Evolutionary conservation across 2,329 filamentous ascomycete genomes (phyloP), one percentile per base, ranked within the genome.

Genomic region (Fusarium buharicum): DNA sequence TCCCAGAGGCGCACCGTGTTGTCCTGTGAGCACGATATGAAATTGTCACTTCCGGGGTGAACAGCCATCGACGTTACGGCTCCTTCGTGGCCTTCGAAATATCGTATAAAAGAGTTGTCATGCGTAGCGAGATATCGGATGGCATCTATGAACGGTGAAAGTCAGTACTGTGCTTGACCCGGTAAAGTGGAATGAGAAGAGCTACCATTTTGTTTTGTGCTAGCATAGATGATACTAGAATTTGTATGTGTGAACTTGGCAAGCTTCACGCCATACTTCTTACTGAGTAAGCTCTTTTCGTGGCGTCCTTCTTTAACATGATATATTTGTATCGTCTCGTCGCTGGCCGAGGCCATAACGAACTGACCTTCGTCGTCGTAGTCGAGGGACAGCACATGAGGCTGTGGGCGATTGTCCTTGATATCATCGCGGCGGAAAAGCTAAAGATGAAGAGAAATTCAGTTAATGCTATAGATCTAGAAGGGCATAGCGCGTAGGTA

Each of bases 361-460:
- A 94, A 90, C 76, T 97, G 93, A 75, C 95, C 95, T 38, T 91
- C 90, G 78, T 98, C 93, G 76, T 98, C 93, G 74, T 97, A 99
- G 79, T 99, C 94, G 69, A 99, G 86, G 2, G 94, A 98, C 9
- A 95, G 90, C 57, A 97, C 87, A 64, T 88, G 83, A 4, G 88
- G 86, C 46, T 82, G 79, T 10, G 81, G 76, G 55, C 79, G 78
- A 54, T 77, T 77, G 41, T 84, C 82, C 67, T 84, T 85, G 36
- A 80, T 67, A 59, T 85, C 83, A 37, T 86, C 81, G 55, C 86
- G 82, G 40, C 80, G 81, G 67, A 90, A 89, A 16, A 88, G 83
- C 75, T 77, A 31, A 6, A n/a, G 8, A 11, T 2, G 14, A n/a
- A 4, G 13, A 14, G 6, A 10, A 16, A 17, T 13, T 34, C 12